Evolutionary conservation across 176 grass and related monocot genomes (phyloP).

Genomic region (Ananas comosus): DNA sequence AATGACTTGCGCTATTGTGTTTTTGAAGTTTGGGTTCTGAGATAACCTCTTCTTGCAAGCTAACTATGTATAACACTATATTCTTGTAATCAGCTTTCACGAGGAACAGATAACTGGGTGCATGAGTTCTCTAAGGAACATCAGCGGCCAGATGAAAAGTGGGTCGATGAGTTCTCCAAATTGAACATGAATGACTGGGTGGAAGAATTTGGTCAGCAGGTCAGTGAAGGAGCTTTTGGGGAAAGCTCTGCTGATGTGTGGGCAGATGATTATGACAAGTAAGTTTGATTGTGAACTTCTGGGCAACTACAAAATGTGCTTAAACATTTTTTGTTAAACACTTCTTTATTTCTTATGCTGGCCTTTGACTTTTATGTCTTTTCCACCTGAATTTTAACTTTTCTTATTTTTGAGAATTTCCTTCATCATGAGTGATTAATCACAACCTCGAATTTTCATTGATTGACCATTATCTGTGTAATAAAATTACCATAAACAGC

Average conservation of each 20-base stretch:
- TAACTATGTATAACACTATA: slow-evolving; percentile 24
- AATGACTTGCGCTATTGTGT: not conserved
- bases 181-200: slow-evolving; percentile 81
- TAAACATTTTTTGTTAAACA: too few species aligned
- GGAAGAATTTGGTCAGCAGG: slow-evolving; percentile 58
- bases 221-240: slow-evolving; percentile 52
- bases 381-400: too few species aligned
- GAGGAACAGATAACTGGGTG: slow-evolving; percentile 66
- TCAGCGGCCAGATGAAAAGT: slow-evolving; percentile 59
- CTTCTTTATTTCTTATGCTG: too few species aligned
- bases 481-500: too few species aligned
- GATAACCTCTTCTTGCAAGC: not conserved
- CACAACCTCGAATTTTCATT: too few species aligned
- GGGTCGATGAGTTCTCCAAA: slow-evolving; percentile 93
- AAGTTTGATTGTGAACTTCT: slow-evolving; percentile 16
- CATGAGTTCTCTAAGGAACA: slow-evolving; percentile 71
- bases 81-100: slow-evolving; percentile 49
- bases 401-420: too few species aligned
- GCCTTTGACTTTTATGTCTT: too few species aligned
- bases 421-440: too few species aligned
- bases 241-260: slow-evolving; percentile 62
- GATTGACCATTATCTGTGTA: too few species aligned
- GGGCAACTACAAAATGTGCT: too few species aligned
- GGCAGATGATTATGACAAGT: slow-evolving; percentile 50
- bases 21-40: not conserved